These are phyloP conservation scores for Ogataea parapolymorpha DNA, from an alignment of 805 yeast species.

Conservation along the genomic window DNA sequence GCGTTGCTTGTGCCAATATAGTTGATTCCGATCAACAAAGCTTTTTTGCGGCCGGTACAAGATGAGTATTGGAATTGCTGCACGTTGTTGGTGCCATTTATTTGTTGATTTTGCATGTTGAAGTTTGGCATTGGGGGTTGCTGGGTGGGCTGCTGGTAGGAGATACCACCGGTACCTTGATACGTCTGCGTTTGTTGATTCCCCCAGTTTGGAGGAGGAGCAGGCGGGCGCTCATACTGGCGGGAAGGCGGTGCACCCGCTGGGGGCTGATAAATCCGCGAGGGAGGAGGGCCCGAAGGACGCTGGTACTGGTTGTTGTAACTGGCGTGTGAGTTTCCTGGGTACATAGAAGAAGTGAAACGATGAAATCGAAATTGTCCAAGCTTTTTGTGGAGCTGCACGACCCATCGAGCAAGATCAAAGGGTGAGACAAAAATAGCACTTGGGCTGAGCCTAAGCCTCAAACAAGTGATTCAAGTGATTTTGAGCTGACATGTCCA, in stretches of 20 bases:
- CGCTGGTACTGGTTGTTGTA: slow-evolving; percentile 17
- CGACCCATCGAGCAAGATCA: slow-evolving; percentile 1
- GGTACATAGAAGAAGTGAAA: slow-evolving; percentile 12
- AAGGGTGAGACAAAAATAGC: neutral
- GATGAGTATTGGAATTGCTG: slow-evolving; percentile 53
- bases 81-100: slow-evolving; percentile 33
- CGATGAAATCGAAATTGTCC: slow-evolving; percentile 1
- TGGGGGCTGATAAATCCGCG: slow-evolving; percentile 21
- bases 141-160: slow-evolving; percentile 13
- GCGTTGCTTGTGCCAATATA: slow-evolving; percentile 62
- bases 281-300: slow-evolving; percentile 20
- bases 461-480: no score
- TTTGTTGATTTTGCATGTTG: slow-evolving; percentile 19
- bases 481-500: neutral
- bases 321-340: slow-evolving; percentile 18
- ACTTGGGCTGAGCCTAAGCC: no score
- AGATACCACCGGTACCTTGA: slow-evolving; percentile 6
- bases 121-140: slow-evolving; percentile 21
- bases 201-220: slow-evolving; percentile 16
- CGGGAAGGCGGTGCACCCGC: slow-evolving; percentile 18
- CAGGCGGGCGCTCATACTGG: slow-evolving; percentile 11
- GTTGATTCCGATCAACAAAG: slow-evolving; percentile 74
- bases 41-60: slow-evolving; percentile 71
- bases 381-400: slow-evolving; percentile 3
- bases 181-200: slow-evolving; percentile 10